phyloP scores from a whole-genome alignment of 768 basidiomycete genomes.

The Scleroderma citrinum region DNA sequence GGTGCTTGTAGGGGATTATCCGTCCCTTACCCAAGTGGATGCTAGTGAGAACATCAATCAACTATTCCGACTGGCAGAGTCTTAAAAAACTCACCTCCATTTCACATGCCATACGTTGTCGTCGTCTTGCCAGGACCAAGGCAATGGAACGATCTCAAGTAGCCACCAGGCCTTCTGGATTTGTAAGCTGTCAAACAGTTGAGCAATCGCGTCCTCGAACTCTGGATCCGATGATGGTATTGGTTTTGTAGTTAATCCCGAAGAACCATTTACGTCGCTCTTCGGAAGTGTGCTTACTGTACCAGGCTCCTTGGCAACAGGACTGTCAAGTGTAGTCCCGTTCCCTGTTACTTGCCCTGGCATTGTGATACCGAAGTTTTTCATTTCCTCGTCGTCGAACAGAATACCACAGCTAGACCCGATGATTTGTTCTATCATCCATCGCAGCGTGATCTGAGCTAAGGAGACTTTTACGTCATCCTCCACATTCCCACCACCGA shows the following conservation, averaged over 20 bases:
- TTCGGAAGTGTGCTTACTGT: background rate
- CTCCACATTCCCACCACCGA: conserved; percentile 58
- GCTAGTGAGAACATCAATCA: conserved; percentile 7
- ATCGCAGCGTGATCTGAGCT: conserved; percentile 58
- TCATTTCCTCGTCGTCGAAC: conserved; percentile 49
- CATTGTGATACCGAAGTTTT: conserved; percentile 33
- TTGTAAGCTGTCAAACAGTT: conserved; percentile 48
- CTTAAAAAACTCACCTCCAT: conserved; percentile 43
- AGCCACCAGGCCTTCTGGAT: conserved; percentile 54
- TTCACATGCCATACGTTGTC: conserved; percentile 48
- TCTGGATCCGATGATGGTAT: conserved; percentile 7
- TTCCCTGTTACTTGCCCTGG: background rate
- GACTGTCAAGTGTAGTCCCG: background rate
- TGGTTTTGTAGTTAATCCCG: background rate
- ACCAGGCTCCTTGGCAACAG: background rate
- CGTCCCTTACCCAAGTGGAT: conserved; percentile 55
- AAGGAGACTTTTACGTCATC: conserved; percentile 40
- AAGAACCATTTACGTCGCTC: background rate
- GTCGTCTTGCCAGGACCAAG: conserved; percentile 50
- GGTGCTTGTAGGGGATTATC: conserved; percentile 36
- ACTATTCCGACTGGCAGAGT: background rate
- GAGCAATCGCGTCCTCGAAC: conserved; percentile 35
- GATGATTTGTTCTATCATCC: conserved; percentile 73
- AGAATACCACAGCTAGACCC: conserved; percentile 51
- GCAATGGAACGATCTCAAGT: conserved; percentile 59